Base-by-base conservation (phyloP, 495 filamentous ascomycete genomes). In the Hypoxylon lienhwacheense region DNA sequence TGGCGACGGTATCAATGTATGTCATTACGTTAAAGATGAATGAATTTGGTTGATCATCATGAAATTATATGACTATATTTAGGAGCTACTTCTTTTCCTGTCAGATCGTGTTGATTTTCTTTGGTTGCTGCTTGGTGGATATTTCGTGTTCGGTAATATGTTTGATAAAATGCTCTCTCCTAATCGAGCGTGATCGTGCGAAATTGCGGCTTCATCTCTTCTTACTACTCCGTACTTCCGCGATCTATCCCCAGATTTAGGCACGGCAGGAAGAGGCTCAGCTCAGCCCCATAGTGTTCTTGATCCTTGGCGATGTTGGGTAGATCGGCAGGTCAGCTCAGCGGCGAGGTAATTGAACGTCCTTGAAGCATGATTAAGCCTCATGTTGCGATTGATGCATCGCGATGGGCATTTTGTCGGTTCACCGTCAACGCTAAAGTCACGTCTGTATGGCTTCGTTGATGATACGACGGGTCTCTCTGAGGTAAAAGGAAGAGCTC, bases 111-210 rank as follows among this genome's bases (percentile, higher is more conserved):
- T n/a, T n/a, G n/a, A n/a, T n/a, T n/a, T n/a, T n/a, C n/a, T n/a
- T n/a, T n/a, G n/a, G n/a, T n/a, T n/a, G n/a, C n/a, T n/a, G n/a
- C n/a, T n/a, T n/a, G n/a, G n/a, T n/a, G n/a, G n/a, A n/a, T n/a
- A n/a, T n/a, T n/a, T n/a, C n/a, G n/a, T n/a, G n/a, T 29, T 12
- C 15, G 32, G 24, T 25, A 20, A 24, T 24, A 49, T 22, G 11
- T 40, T 25, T 44, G 21, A 6, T 15, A 15, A 41, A 40, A 24
- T 12, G 34, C 35, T 25, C 17, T 40, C 39, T 33, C 41, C 51
- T 11, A 14, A 54, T 54, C 33, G 39, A 31, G 48, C 21, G 20
- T 43, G 37, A 53, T 53, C 28, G 29, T 44, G 48, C 48, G 48
- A 53, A 53, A 44, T 53, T 53, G 32, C 48, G 10, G 4, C 4